Conservation (phyloP, 31 red algal species). For the Asparagopsis taxiformis region DNA sequence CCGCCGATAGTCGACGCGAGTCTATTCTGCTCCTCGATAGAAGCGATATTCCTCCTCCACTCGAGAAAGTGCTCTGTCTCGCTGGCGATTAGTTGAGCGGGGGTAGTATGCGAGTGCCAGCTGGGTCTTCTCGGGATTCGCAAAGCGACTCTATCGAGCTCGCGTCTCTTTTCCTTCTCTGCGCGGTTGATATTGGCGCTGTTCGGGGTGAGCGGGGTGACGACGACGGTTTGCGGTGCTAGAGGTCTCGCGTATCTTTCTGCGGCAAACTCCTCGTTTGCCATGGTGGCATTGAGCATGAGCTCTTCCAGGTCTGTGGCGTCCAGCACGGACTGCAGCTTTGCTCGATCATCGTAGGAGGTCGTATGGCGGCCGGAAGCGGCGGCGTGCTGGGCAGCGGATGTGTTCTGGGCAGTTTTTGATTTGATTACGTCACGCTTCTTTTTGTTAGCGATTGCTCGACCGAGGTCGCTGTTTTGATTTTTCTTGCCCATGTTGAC, state of each 20-base stretch:
- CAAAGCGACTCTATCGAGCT: constrained; percentile 37
- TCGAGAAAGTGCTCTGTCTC: constrained; percentile 73
- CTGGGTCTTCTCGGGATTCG: constrained; percentile 79
- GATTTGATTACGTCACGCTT: not conserved
- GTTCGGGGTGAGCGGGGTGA: constrained; percentile 1
- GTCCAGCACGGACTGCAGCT: constrained; percentile 78
- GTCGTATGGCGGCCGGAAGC: constrained; percentile 50
- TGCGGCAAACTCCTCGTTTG: constrained; percentile 57
- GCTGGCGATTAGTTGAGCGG: constrained; percentile 32
- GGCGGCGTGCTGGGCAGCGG: constrained; percentile 35
- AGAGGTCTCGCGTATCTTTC: constrained; percentile 53
- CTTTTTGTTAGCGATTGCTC: not conserved
- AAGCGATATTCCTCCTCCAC: constrained; percentile 69
- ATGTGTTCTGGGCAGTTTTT: constrained; percentile 4
- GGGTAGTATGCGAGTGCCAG: constrained; percentile 56
- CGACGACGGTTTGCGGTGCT: constrained; percentile 52
- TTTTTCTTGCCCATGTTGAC: constrained; percentile 5
- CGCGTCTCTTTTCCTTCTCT: constrained; percentile 29
- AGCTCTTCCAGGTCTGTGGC: constrained; percentile 75
- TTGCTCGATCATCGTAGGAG: constrained; percentile 4
- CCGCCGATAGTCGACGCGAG: constrained; percentile 18
- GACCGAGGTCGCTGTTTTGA: constrained; percentile 12
- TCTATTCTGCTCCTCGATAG: constrained; percentile 58
- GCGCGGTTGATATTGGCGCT: not conserved
- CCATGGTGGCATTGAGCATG: constrained; percentile 67